Evolutionary conservation across 1,284 basidiomycete species (phyloP).

Genomic region (Trametes pubescens): DNA sequence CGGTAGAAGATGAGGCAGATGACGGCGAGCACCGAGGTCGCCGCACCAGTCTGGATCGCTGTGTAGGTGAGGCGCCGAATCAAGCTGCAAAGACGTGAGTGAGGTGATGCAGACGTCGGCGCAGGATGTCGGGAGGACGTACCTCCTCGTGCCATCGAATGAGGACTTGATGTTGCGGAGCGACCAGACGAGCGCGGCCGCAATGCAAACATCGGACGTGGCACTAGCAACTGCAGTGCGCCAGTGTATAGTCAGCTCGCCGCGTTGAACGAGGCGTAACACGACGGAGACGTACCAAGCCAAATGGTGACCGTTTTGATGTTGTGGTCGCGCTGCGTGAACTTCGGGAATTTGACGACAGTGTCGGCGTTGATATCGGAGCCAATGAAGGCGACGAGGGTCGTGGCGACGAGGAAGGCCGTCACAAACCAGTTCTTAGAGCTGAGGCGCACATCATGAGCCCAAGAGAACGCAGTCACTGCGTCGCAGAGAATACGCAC

Average conservation of each 20-base stretch:
- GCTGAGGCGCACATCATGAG: background rate
- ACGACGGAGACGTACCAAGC: background rate
- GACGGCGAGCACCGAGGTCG: slow-evolving; percentile 7
- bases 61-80: slow-evolving; percentile 5
- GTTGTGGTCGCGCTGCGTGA: slow-evolving; percentile 12
- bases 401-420: slow-evolving; percentile 1
- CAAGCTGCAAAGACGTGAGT: background rate
- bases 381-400: slow-evolving; percentile 3
- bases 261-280: too few species aligned
- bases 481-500: background rate
- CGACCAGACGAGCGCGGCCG: slow-evolving; percentile 4
- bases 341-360: slow-evolving; percentile 7
- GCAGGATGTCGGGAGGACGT: background rate
- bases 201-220: background rate
- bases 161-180: slow-evolving; percentile 6
- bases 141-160: slow-evolving; percentile 5
- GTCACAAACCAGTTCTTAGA: slow-evolving; percentile 7
- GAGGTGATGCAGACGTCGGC: too few species aligned
- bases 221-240: slow-evolving; percentile 2
- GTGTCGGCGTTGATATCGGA: slow-evolving; percentile 10
- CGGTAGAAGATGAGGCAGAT: slow-evolving; percentile 14
- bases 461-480: too few species aligned
- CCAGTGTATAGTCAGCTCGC: background rate
- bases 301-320: slow-evolving; percentile 13
- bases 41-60: slow-evolving; percentile 4